Evolutionary conservation across 169 alveolate species (phyloP), one percentile per base, ranked within the genome.

Genomic region (Plasmodium billcollinsi): DNA sequence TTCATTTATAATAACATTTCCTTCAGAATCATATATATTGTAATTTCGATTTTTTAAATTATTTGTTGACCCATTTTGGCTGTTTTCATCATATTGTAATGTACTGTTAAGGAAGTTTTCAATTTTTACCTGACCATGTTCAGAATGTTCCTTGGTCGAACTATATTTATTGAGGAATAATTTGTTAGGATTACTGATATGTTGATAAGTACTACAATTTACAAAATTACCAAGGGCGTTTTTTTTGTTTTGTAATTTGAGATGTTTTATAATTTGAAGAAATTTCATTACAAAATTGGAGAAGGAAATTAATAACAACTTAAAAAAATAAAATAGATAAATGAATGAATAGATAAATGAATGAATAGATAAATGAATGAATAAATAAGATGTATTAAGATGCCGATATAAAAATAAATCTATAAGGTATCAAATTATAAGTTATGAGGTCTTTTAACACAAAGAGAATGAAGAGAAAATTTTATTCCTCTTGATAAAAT

Each of bases 181-280:
- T 29, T 78, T 78, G 24, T 65, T 50, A 54, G 45, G 21, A 14
- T 73, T 43, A 18, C 24, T 7, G 65, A 73, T 67, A 61, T 83
- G 43, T 20, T 59, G 66, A 56, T 49, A 56, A 43, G 52, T 21
- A 39, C 24, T 18, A 83, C 18, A 18, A 39, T 83, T 21, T 24
- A 83, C 52, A 20, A 18, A 11, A 39, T 33, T 50, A 56, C 26
- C 47, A 6, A 39, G 47, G 5, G 47, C 9, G 47, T 39, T 39
- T 11, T 39, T 39, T 39, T 39, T 50, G 18, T 83, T 83, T 33
- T 59, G 91, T 39, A 45, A 14, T 20, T 83, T 83, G 39, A 83
- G 49, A 83, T 12, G 39, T 26, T 69, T 83, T 69, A 61, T 50
- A 15, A 43, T 7, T 33, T 58, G 80, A 49, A 83, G 11, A 45